Percentiles rank a stretch among this genome's conserved stretches.
These are phyloP conservation scores for Lactarius psammicola DNA, from an alignment of 768 basidiomycete genomes.

Conservation along the genomic window DNA sequence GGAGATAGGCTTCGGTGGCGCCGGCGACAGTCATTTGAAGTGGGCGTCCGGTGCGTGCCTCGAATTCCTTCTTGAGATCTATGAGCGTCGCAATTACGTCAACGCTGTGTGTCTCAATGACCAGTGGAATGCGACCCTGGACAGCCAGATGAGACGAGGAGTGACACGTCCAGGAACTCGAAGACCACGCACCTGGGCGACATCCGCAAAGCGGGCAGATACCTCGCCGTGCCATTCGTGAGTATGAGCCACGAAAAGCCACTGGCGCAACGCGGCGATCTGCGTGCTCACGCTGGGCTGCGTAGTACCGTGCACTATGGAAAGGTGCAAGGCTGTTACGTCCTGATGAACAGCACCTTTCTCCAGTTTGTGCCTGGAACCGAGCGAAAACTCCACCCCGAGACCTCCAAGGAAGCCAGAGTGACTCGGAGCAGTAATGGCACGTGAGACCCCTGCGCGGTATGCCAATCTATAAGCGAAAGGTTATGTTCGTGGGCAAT, in stretches of 20 bases:
- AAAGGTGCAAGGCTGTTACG: constrained; percentile 46
- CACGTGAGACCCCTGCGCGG: constrained; percentile 49
- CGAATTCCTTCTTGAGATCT: constrained; percentile 62
- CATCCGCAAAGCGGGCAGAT: constrained; percentile 39
- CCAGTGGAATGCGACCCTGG: constrained; percentile 69
- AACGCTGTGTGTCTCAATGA: constrained; percentile 71
- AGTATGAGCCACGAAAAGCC: constrained; percentile 48
- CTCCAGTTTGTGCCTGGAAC: constrained; percentile 42
- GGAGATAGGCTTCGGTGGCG: constrained; percentile 62
- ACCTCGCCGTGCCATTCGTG: constrained; percentile 31
- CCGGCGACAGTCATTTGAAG: constrained; percentile 64
- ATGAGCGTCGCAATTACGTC: constrained; percentile 82
- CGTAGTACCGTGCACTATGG: constrained; percentile 35
- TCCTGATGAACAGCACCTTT: constrained; percentile 44
- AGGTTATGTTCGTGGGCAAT: constrained; percentile 5
- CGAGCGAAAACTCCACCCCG: constrained; percentile 45
- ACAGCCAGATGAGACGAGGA: background rate
- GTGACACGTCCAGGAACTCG: background rate
- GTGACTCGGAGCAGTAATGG: constrained; percentile 36
- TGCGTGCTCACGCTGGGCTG: constrained; percentile 69
- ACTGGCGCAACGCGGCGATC: constrained; percentile 63
- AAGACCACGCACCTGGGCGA: constrained; percentile 33
- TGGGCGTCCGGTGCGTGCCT: constrained; percentile 41
- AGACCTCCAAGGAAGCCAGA: constrained; percentile 40
- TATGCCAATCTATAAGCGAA: constrained; percentile 54